Conservation (phyloP, 2,329 filamentous ascomycete genomes). For the Fusarium devonianum region DNA sequence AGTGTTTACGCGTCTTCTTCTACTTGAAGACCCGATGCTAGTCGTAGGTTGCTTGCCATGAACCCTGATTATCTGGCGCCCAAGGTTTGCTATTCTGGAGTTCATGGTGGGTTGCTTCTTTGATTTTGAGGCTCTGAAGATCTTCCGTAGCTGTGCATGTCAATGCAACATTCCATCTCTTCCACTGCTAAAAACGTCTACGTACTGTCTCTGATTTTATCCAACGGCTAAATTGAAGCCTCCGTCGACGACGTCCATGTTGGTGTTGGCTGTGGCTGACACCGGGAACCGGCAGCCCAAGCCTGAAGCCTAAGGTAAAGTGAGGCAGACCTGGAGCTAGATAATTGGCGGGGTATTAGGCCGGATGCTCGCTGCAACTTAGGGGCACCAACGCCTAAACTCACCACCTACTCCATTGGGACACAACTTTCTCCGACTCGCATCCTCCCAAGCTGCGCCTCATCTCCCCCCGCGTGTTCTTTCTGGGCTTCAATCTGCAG, state of each 20-base stretch:
- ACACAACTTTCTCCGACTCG: slow-evolving; percentile 4
- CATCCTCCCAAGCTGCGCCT: slow-evolving; percentile 30
- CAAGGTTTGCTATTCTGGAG: no score
- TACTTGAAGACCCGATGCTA: no score
- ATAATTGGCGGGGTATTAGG: slow-evolving; percentile 40
- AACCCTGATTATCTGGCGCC: no score
- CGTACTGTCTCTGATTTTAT: background rate
- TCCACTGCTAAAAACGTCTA: background rate
- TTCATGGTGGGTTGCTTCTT: no score
- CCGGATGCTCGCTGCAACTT: slow-evolving; percentile 24
- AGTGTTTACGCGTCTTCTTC: no score
- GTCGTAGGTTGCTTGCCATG: no score
- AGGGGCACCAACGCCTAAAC: slow-evolving; percentile 32
- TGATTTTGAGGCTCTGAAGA: slow-evolving; percentile 12
- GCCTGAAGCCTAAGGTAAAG: background rate
- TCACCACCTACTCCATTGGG: slow-evolving; percentile 36
- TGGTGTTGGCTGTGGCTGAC: slow-evolving; percentile 21
- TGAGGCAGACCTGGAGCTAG: slow-evolving; percentile 4
- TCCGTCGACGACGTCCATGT: slow-evolving; percentile 8
- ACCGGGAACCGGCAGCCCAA: slow-evolving; percentile 24
- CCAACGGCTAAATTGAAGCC: slow-evolving; percentile 18
- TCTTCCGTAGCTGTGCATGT: no score
- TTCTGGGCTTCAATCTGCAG: slow-evolving; percentile 12
- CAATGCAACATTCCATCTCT: background rate
- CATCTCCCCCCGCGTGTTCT: slow-evolving; percentile 25